Base-by-base conservation (phyloP, 169 alveolate species). In the Amoebophrya sp. region DNA sequence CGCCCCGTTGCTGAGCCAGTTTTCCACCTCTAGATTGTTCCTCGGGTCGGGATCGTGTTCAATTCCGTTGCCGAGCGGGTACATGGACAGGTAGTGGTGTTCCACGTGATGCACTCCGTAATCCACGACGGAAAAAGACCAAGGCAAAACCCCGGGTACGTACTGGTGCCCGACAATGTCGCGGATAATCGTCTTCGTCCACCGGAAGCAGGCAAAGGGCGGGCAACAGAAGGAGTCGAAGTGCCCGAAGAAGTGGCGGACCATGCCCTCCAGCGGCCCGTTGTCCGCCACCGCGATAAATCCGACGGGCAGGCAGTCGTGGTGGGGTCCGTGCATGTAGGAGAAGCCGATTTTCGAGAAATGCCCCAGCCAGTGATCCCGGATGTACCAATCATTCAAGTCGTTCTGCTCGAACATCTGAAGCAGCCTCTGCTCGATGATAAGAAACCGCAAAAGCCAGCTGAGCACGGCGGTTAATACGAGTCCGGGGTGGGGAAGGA, bases 331-430 rank as follows among this genome's bases (percentile, higher is more conserved):
- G 35, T 66, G 83, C 35, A 66, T 2, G 83, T 66, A 66, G 83
- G 38, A 25, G 35, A 66, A 66, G 32, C 83, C 83, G 83, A 66
- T 66, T 25, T 66, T 66, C 7, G 38, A 25, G 83, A 66, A 66
- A n/a, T 66, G 83, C 7, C 83, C 83, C 83, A 66, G 83, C 83
- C 83, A 66, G 83, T 66, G 83, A 25, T 66, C 83, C 10, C 83
- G 83, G 35, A 66, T 7, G 83, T 66, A 66, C 83, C 83, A 66
- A 2, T 66, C 83, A 25, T 66, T 66, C 83, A 66, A 25, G 83
- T 66, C 83, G 32, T 66, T 66, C 83, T n/a, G 83, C 35, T 66
- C 83, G 83, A 66, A 66, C 32, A 7, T 25, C 83, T 66, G 83
- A 3, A 66, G 35, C 39, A 66, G 32, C 83, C 83, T 2, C 83